phyloP scores from a whole-genome alignment of 1,284 basidiomycete genomes.

The Kwoniella shivajii region DNA sequence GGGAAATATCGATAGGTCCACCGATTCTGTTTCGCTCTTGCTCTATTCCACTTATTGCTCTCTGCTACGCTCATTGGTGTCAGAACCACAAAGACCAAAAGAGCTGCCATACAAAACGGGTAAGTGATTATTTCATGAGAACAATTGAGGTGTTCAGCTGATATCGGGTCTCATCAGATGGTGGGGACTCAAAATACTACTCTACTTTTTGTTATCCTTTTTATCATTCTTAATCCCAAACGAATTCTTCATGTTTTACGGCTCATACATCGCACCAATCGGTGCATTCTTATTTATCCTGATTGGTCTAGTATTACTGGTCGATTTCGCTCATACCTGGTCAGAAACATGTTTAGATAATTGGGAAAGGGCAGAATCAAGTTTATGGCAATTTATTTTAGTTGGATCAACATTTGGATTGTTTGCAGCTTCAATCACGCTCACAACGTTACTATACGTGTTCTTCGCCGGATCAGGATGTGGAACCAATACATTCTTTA shows the following conservation, averaged over 20 bases:
- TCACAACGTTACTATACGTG: constrained; percentile 85
- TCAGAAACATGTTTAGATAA: constrained; percentile 94
- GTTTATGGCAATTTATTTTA: constrained; percentile 94
- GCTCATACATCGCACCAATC: constrained; percentile 86
- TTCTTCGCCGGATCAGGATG: constrained; percentile 90
- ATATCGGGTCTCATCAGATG: constrained; percentile 61
- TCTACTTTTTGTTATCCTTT: constrained; percentile 81
- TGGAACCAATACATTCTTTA: constrained; percentile 87
- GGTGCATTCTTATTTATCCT: constrained; percentile 91
- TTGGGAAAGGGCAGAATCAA: constrained; percentile 85
- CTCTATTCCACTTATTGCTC: constrained; percentile 84
- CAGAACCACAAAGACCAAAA: constrained; percentile 82
- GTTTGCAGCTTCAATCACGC: constrained; percentile 78
- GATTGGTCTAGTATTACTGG: constrained; percentile 94
- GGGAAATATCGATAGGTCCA: constrained; percentile 68
- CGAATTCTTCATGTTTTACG: constrained; percentile 67
- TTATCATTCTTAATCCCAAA: constrained; percentile 73
- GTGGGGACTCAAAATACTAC: constrained; percentile 96
- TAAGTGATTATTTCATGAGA: constrained; percentile 51
- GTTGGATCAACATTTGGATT: constrained; percentile 89
- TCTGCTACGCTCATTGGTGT: constrained; percentile 81
- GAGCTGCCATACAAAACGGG: constrained; percentile 96
- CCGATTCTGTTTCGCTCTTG: constrained; percentile 92
- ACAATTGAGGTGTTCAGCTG: not conserved
- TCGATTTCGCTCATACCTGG: constrained; percentile 99